These are phyloP conservation scores for Bertia moriformis DNA, from an alignment of 2,329 filamentous ascomycete species.

Conservation along the genomic window DNA sequence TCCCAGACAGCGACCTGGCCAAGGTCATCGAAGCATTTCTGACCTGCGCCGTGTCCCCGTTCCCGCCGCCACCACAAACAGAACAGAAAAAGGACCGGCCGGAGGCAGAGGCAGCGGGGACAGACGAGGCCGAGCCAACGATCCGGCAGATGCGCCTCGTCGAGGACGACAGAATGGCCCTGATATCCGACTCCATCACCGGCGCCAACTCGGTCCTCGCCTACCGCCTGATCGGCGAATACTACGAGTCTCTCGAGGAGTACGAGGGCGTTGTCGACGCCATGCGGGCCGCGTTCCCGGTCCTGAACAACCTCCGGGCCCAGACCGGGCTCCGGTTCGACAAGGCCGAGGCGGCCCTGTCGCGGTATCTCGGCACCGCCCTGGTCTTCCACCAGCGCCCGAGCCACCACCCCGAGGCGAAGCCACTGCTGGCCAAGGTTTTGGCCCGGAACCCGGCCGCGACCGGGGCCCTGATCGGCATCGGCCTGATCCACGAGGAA, in stretches of 20 bases:
- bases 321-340: constrained; percentile 56
- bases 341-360: constrained; percentile 61
- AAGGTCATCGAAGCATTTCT: constrained; percentile 74
- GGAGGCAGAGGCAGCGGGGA: no score
- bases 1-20: constrained; percentile 69
- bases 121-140: constrained; percentile 41
- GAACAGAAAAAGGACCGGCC: constrained; percentile 24
- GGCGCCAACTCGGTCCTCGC: constrained; percentile 61
- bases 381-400: constrained; percentile 83
- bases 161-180: constrained; percentile 64
- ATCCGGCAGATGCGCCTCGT: constrained; percentile 44
- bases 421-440: constrained; percentile 69
- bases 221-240: constrained; percentile 69
- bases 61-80: constrained; percentile 30
- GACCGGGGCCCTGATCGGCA: constrained; percentile 70
- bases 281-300: constrained; percentile 57
- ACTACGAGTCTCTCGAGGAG: constrained; percentile 74
- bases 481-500: constrained; percentile 84
- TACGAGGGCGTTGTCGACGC: constrained; percentile 68
- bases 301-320: constrained; percentile 41
- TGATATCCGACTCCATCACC: constrained; percentile 64
- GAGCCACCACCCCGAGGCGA: constrained; percentile 77
- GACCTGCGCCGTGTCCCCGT: constrained; percentile 71
- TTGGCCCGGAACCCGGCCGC: constrained; percentile 62
- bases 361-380: constrained; percentile 52